These are phyloP conservation scores for Carex myosuroides DNA, from an alignment of 176 grass and related monocot species.

Conservation along the genomic window DNA sequence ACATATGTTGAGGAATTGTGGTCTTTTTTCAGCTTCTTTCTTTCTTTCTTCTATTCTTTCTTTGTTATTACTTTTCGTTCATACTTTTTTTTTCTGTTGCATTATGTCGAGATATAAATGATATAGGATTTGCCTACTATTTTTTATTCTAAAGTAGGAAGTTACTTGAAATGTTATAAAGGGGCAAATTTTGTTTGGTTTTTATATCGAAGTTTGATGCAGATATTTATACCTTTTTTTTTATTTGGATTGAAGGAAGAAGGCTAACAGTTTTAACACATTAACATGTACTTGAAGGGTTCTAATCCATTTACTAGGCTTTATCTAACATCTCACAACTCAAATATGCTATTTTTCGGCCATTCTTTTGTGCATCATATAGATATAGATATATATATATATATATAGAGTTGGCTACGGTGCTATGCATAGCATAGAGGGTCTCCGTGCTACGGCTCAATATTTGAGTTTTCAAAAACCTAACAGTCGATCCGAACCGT, in stretches of 20 bases:
- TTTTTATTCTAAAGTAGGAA: neutral
- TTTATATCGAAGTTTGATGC: neutral
- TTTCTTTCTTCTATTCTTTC: neutral
- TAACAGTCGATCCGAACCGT: no score
- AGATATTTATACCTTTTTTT: neutral
- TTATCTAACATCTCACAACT: neutral
- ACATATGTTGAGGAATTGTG: neutral
- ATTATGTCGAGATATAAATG: neutral
- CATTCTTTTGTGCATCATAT: neutral
- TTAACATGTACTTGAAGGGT: neutral
- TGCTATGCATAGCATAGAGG: no score
- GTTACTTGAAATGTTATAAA: neutral
- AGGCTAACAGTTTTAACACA: neutral
- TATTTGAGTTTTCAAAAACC: no score
- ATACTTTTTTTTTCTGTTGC: neutral
- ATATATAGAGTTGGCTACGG: no score
- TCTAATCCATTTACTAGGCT: neutral
- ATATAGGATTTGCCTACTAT: neutral
- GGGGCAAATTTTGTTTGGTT: neutral
- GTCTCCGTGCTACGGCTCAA: no score
- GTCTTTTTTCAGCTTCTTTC: neutral
- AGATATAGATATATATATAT: no score
- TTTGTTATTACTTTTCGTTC: constrained; percentile 3
- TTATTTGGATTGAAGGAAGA: neutral
- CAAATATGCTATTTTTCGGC: neutral